A percentile compares a stretch with the other conserved stretches of the same genome.
Conservation (phyloP, 2,329 filamentous ascomycete genomes). For the Alternaria alternata region DNA sequence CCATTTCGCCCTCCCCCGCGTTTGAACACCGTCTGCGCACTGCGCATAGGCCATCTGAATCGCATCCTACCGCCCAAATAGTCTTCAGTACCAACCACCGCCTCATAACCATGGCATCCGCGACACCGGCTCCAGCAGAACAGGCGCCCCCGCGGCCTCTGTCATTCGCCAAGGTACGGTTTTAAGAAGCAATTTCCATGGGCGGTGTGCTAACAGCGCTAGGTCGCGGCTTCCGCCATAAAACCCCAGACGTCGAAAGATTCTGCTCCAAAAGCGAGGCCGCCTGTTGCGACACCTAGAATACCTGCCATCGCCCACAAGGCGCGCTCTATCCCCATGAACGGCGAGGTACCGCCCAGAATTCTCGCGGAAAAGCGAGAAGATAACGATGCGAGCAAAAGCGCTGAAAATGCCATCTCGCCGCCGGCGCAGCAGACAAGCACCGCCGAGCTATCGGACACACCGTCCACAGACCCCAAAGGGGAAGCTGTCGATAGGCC, state of each 20-base stretch:
- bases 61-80: constrained; percentile 19
- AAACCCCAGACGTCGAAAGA: constrained; percentile 40
- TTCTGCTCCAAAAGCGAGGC: constrained; percentile 30
- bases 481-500: constrained; percentile 37
- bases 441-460: constrained; percentile 28
- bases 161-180: constrained; percentile 78
- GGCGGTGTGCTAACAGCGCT: constrained; percentile 22
- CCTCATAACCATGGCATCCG: constrained; percentile 41
- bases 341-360: constrained; percentile 29
- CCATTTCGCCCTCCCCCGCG: constrained; percentile 8
- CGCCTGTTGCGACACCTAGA: constrained; percentile 38
- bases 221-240: constrained; percentile 54
- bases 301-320: constrained; percentile 31
- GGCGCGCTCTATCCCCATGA: constrained; percentile 27
- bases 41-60: constrained; percentile 7
- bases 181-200: background rate
- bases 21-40: constrained; percentile 10
- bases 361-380: constrained; percentile 22
- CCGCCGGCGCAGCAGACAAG: constrained; percentile 37
- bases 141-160: constrained; percentile 58
- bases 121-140: constrained; percentile 40
- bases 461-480: constrained; percentile 57
- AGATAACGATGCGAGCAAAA: constrained; percentile 26
- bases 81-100: constrained; percentile 13
- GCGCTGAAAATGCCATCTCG: constrained; percentile 32